Percentiles rank a stretch among this genome's conserved stretches.
Evolutionary conservation across 345 rosid genomes (phyloP).

Genomic region (Euclidium syriacum): DNA sequence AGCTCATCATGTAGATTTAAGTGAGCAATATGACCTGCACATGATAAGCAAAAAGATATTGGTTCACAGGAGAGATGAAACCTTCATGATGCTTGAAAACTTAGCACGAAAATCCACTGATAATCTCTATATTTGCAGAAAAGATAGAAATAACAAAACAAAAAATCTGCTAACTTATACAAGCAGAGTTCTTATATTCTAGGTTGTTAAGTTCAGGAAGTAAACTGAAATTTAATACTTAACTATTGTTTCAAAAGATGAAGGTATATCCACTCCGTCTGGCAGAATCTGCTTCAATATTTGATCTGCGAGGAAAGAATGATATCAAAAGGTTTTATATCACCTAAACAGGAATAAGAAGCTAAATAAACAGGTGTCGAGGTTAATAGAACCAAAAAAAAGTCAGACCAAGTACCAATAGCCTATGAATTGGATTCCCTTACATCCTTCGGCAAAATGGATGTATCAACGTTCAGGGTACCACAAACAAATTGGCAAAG

Average conservation of each 20-base stretch:
- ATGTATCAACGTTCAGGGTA: background rate
- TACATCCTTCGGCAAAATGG: background rate
- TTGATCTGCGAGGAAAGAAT: slow-evolving; percentile 50
- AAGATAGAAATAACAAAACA: slow-evolving; percentile 1
- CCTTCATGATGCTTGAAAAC: slow-evolving; percentile 1
- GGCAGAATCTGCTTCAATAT: slow-evolving; percentile 87
- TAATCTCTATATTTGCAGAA: background rate
- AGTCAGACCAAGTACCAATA: background rate
- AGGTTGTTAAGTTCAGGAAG: background rate
- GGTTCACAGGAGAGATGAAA: slow-evolving; percentile 13
- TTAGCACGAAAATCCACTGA: background rate
- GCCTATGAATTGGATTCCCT: background rate
- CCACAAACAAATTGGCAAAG: background rate
- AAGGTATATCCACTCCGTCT: slow-evolving; percentile 80
- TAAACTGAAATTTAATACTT: slow-evolving; percentile 37
- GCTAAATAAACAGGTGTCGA: background rate
- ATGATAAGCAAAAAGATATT: slow-evolving; percentile 12
- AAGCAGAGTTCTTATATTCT: background rate
- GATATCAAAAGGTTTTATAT: slow-evolving; percentile 7
- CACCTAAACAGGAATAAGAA: slow-evolving; percentile 10
- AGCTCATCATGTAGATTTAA: slow-evolving; percentile 83
- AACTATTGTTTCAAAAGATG: slow-evolving; percentile 95
- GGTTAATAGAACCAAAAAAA: background rate
- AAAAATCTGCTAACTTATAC: background rate
- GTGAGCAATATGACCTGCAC: slow-evolving; percentile 95